phyloP scores from a whole-genome alignment of 1,284 basidiomycete species.

The Cryptococcus jaspeensis region DNA sequence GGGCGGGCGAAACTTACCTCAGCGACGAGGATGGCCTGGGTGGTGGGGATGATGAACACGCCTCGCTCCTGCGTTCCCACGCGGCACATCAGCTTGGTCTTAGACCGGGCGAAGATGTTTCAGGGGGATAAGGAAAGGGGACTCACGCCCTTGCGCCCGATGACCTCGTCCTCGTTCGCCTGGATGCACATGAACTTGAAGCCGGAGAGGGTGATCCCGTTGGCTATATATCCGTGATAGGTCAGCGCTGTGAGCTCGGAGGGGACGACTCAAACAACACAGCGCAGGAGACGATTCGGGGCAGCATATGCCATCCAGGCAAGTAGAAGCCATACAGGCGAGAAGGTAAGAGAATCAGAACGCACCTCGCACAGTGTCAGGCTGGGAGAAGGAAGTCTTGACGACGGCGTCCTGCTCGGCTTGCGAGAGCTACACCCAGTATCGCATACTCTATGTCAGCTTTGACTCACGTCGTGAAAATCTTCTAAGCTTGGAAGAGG shows the following conservation, averaged over 20 bases:
- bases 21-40: slow-evolving; percentile 79
- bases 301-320: background rate
- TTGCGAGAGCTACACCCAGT: slow-evolving; percentile 60
- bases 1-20: slow-evolving; percentile 51
- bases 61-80: slow-evolving; percentile 67
- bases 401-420: slow-evolving; percentile 73
- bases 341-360: slow-evolving; percentile 5
- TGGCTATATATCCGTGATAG: slow-evolving; percentile 42
- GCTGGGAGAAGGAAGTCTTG: slow-evolving; percentile 57
- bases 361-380: slow-evolving; percentile 54
- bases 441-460: background rate
- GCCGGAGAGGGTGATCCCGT: slow-evolving; percentile 68
- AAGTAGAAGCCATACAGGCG: background rate
- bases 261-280: background rate
- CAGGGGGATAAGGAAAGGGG: background rate
- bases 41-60: slow-evolving; percentile 78
- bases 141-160: slow-evolving; percentile 78
- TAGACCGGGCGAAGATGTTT: background rate
- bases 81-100: slow-evolving; percentile 1
- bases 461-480: background rate
- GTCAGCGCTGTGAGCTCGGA: background rate
- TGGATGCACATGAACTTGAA: slow-evolving; percentile 77
- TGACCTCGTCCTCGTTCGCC: slow-evolving; percentile 64
- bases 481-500: background rate
- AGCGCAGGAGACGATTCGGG: background rate